Evolutionary conservation across 495 filamentous ascomycete species (phyloP).

Genomic region (Clohesyomyces aquaticus): DNA sequence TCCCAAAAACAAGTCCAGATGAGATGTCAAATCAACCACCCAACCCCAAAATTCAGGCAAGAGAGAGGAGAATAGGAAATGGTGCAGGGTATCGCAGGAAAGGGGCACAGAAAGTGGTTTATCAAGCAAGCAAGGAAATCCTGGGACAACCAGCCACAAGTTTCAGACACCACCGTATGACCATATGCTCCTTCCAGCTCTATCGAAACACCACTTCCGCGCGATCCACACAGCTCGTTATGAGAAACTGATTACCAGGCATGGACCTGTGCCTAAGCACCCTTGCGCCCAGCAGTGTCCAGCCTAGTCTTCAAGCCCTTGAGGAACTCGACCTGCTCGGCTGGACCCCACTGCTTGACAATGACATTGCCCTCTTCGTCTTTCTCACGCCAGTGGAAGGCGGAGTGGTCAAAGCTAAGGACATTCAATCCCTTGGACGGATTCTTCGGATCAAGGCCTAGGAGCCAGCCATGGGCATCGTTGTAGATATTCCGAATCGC

Average conservation of each 20-base stretch:
- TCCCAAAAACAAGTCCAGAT: not conserved
- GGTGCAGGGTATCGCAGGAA: not conserved
- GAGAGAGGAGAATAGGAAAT: not conserved
- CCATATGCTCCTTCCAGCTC: not conserved
- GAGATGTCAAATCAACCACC: not conserved
- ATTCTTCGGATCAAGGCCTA: not conserved
- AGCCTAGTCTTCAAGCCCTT: slow-evolving; percentile 13
- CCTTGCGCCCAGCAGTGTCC: not conserved
- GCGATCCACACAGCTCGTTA: not conserved
- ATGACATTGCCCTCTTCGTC: slow-evolving; percentile 4
- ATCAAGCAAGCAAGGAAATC: not conserved
- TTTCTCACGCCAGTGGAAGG: slow-evolving; percentile 17
- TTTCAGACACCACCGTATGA: not conserved
- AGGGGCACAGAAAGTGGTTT: not conserved
- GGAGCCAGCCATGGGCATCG: slow-evolving; percentile 18
- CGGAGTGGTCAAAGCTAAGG: slow-evolving; percentile 15
- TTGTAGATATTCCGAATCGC: slow-evolving; percentile 30
- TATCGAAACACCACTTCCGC: not conserved
- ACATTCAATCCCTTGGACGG: slow-evolving; percentile 13
- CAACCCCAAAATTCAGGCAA: not conserved
- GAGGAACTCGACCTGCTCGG: slow-evolving; percentile 16
- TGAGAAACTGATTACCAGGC: not conserved
- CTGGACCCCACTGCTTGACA: slow-evolving; percentile 23
- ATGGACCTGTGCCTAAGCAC: not conserved
- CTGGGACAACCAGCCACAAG: not conserved